Conservation (phyloP, 1,284 basidiomycete species). For the Moesziomyces parantarcticus region DNA sequence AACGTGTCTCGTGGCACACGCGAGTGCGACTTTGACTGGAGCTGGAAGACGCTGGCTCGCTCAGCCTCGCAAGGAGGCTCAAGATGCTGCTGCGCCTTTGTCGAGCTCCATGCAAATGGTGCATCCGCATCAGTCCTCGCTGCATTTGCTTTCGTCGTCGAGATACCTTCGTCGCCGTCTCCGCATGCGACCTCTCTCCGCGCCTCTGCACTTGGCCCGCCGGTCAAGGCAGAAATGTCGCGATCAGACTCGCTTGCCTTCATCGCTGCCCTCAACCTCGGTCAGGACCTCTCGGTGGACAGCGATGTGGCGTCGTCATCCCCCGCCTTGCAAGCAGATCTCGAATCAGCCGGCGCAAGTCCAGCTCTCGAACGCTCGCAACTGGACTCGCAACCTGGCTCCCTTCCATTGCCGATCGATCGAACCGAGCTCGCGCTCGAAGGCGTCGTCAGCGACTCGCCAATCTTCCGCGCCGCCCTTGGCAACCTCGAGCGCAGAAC, state of each 20-base stretch:
- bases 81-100: constrained; percentile 47
- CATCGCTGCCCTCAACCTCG: constrained; percentile 32
- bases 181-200: background rate
- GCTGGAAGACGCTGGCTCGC: constrained; percentile 30
- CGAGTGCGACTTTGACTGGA: constrained; percentile 53
- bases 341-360: background rate
- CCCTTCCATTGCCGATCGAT: constrained; percentile 20
- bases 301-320: background rate
- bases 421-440: constrained; percentile 52
- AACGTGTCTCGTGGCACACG: constrained; percentile 22
- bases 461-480: constrained; percentile 56
- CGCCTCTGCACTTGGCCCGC: background rate
- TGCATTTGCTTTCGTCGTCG: constrained; percentile 33
- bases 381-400: background rate
- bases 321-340: background rate
- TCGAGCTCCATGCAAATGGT: constrained; percentile 25
- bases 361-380: background rate
- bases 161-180: constrained; percentile 11
- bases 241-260: constrained; percentile 31
- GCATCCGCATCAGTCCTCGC: constrained; percentile 25
- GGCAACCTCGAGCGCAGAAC: constrained; percentile 54
- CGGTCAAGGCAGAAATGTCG: constrained; percentile 3
- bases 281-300: constrained; percentile 2
- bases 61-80: constrained; percentile 1
- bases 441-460: constrained; percentile 50